Evolutionary conservation across 768 basidiomycete species (phyloP).

Genomic region (Naganishia randhawae): DNA sequence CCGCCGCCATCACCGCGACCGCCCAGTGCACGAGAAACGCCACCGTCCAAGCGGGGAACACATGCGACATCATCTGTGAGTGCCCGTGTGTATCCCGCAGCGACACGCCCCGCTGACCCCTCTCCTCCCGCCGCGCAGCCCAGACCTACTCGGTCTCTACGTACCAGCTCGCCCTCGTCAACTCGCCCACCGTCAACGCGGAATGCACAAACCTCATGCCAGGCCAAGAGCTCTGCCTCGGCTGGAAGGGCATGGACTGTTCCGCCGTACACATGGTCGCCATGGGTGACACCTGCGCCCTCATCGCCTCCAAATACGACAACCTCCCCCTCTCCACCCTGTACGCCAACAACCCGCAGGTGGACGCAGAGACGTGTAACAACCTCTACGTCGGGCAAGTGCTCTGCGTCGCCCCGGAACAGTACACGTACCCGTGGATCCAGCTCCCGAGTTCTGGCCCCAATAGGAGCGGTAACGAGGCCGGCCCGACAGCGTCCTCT

Average conservation of each 20-base stretch:
- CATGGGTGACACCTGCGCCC: conserved; percentile 60
- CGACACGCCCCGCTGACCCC: neutral
- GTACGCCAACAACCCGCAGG: conserved; percentile 69
- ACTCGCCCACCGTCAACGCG: conserved; percentile 56
- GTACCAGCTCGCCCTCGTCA: conserved; percentile 69
- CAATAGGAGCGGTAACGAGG: neutral
- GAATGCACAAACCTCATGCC: conserved; percentile 62
- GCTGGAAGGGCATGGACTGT: conserved; percentile 62
- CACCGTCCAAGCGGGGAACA: conserved; percentile 60
- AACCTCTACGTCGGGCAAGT: conserved; percentile 79
- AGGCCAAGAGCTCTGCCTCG: conserved; percentile 65
- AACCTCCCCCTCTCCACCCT: conserved; percentile 61
- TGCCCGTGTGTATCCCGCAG: neutral
- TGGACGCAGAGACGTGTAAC: conserved; percentile 52
- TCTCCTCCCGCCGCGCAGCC: conserved; percentile 31
- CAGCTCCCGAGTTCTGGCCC: conserved; percentile 8
- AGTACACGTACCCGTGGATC: conserved; percentile 52
- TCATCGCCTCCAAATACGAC: conserved; percentile 52
- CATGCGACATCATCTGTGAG: conserved; percentile 64
- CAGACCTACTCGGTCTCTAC: conserved; percentile 53
- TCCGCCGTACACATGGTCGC: conserved; percentile 59
- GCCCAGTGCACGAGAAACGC: conserved; percentile 60
- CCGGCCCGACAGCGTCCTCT: neutral
- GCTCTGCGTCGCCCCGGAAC: conserved; percentile 56
- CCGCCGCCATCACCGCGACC: neutral